Conservation (phyloP, 306 rosid species). For the Erythrophleum fordii region DNA sequence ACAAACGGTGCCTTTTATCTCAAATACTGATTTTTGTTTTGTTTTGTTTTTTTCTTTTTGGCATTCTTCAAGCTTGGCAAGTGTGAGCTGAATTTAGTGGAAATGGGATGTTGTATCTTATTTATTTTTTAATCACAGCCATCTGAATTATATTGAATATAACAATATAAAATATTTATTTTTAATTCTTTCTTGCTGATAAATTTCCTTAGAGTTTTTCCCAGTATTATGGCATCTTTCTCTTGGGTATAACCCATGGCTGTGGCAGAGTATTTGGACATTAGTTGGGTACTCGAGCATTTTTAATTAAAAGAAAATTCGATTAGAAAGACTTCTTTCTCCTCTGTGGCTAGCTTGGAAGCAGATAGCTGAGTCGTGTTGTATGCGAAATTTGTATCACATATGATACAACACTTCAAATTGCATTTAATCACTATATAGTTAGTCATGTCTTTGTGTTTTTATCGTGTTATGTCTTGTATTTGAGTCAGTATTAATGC, state of each 20-base stretch:
- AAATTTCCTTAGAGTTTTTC: not conserved
- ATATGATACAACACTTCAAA: not conserved
- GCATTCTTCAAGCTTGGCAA: not conserved
- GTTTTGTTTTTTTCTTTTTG: too few relatives aligned
- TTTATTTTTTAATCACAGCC: not conserved
- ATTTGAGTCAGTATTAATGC: not conserved
- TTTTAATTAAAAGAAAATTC: not conserved
- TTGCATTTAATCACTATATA: not conserved
- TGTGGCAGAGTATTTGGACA: not conserved
- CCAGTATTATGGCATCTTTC: not conserved
- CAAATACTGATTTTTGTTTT: not conserved
- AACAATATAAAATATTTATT: not conserved
- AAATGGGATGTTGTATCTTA: not conserved
- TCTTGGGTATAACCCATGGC: not conserved
- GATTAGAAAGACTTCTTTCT: not conserved
- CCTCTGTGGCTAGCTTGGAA: not conserved
- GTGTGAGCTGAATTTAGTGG: constrained; percentile 6
- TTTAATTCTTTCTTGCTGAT: not conserved
- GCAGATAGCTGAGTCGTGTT: not conserved
- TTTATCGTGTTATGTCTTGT: not conserved
- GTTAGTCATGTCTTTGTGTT: not conserved
- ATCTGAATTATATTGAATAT: not conserved
- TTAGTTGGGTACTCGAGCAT: not conserved
- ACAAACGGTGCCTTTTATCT: not conserved
- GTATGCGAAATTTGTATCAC: not conserved